Evolutionary conservation across 1,284 basidiomycete species (phyloP).

Genomic region (Mixia osmundae): DNA sequence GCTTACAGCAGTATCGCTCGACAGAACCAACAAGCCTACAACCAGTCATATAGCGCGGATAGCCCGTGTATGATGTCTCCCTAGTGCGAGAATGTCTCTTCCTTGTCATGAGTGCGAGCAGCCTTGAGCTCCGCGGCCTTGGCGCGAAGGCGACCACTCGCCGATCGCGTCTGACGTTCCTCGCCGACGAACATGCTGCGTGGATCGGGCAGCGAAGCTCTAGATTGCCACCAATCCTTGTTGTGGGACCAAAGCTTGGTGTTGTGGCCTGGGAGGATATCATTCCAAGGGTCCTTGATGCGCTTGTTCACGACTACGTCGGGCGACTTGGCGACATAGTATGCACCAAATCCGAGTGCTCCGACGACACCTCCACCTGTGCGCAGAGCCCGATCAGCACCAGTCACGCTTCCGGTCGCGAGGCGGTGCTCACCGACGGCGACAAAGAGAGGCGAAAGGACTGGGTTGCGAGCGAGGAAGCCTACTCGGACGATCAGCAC

Average conservation of each 20-base stretch:
- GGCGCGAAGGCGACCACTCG: too few species aligned
- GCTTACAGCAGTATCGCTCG: too few species aligned
- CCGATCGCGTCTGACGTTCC: too few species aligned
- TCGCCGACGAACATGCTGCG: too few species aligned
- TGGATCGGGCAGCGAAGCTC: conserved; percentile 7
- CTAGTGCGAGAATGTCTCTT: too few species aligned
- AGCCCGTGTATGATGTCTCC: too few species aligned
- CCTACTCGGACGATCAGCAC: too few species aligned
- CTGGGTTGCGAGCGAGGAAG: conserved; percentile 5
- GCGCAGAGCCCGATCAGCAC: neutral
- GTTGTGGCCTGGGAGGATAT: conserved; percentile 3
- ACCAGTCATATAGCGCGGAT: too few species aligned
- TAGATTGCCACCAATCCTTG: conserved; percentile 5
- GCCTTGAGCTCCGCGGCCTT: too few species aligned
- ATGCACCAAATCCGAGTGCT: conserved; percentile 1
- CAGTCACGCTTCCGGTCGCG: neutral
- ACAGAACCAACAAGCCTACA: too few species aligned
- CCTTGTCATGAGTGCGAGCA: too few species aligned
- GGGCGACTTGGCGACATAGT: conserved; percentile 4
- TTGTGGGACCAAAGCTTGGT: conserved; percentile 6
- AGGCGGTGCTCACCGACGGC: conserved; percentile 1
- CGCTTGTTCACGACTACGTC: conserved; percentile 9
- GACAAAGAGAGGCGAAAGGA: conserved; percentile 6
- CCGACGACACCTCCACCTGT: conserved; percentile 6
- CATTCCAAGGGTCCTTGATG: conserved; percentile 6